A percentile compares a stretch with the other conserved stretches of the same genome.
phyloP scores from a whole-genome alignment of 352 stramenopile species.

The Globisporangium yorkense region DNA sequence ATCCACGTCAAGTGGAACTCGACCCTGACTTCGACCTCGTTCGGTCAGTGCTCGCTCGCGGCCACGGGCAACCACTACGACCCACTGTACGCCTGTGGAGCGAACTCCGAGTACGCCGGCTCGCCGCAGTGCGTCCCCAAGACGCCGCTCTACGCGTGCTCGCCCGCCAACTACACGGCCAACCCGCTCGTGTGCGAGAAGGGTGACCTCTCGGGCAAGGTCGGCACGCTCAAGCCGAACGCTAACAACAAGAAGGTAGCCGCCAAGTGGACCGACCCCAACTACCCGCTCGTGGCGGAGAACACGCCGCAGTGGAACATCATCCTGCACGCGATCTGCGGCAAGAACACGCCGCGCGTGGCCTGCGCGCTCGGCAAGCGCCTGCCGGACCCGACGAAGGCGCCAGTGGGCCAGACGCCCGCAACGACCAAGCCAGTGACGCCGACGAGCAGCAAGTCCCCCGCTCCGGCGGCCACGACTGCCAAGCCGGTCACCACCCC shows the following conservation, averaged over 20 bases:
- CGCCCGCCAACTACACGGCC: constrained; percentile 21
- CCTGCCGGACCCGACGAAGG: background rate
- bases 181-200: constrained; percentile 47
- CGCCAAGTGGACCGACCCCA: constrained; percentile 9
- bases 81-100: constrained; percentile 39
- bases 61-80: constrained; percentile 56
- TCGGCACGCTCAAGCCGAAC: constrained; percentile 30
- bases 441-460: background rate
- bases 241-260: constrained; percentile 5
- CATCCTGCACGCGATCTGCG: constrained; percentile 28
- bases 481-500: background rate
- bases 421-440: background rate
- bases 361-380: constrained; percentile 18
- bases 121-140: constrained; percentile 32
- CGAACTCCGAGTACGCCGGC: constrained; percentile 40
- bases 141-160: constrained; percentile 37
- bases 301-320: constrained; percentile 33
- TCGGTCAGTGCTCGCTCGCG: constrained; percentile 30
- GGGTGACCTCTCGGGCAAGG: constrained; percentile 47
- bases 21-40: constrained; percentile 19
- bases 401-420: background rate
- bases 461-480: background rate
- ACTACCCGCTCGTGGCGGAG: constrained; percentile 20
- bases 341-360: constrained; percentile 24
- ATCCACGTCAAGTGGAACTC: constrained; percentile 30